Conservation (phyloP, 2,329 filamentous ascomycete species). For the Colletotrichum gloeosporioides region DNA sequence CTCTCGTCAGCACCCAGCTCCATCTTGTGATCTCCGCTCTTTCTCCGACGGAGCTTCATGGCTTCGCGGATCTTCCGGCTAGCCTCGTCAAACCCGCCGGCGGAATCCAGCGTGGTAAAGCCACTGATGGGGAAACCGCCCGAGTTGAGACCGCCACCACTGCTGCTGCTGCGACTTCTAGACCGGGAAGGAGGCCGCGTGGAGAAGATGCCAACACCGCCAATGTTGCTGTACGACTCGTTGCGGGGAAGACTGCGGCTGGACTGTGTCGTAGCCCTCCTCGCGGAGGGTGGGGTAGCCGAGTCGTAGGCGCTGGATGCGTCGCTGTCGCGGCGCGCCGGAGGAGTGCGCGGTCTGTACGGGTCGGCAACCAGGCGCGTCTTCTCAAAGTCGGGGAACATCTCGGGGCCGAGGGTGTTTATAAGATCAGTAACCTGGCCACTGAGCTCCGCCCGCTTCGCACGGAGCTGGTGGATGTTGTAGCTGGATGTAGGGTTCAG, state of each 20-base stretch:
- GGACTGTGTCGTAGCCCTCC: slow-evolving; percentile 58
- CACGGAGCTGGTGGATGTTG: slow-evolving; percentile 79
- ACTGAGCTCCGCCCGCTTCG: slow-evolving; percentile 75
- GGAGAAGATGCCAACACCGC: slow-evolving; percentile 87
- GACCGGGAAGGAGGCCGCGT: slow-evolving; percentile 85
- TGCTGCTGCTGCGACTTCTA: slow-evolving; percentile 72
- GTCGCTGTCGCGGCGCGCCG: slow-evolving; percentile 52
- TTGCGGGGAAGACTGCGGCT: slow-evolving; percentile 74
- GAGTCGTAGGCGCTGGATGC: slow-evolving; percentile 46
- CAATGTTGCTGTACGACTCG: slow-evolving; percentile 92
- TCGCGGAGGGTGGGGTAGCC: slow-evolving; percentile 44
- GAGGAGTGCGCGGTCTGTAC: slow-evolving; percentile 29
- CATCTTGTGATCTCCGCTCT: slow-evolving; percentile 44
- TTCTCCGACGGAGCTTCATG: slow-evolving; percentile 71
- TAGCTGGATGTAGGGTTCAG: slow-evolving; percentile 85
- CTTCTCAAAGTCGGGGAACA: slow-evolving; percentile 95
- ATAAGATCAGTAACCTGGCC: slow-evolving; percentile 88
- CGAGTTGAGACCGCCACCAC: slow-evolving; percentile 65
- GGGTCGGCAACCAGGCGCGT: slow-evolving; percentile 71
- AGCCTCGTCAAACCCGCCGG: slow-evolving; percentile 80
- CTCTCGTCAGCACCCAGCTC: slow-evolving; percentile 44
- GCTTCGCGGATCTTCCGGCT: slow-evolving; percentile 83
- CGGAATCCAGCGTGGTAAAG: slow-evolving; percentile 71
- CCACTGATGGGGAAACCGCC: slow-evolving; percentile 70
- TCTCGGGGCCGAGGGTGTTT: slow-evolving; percentile 92